Evolutionary conservation across 192 early-diverging fungal genomes (phyloP).

Genomic region (Helicostylum pulchrum): DNA sequence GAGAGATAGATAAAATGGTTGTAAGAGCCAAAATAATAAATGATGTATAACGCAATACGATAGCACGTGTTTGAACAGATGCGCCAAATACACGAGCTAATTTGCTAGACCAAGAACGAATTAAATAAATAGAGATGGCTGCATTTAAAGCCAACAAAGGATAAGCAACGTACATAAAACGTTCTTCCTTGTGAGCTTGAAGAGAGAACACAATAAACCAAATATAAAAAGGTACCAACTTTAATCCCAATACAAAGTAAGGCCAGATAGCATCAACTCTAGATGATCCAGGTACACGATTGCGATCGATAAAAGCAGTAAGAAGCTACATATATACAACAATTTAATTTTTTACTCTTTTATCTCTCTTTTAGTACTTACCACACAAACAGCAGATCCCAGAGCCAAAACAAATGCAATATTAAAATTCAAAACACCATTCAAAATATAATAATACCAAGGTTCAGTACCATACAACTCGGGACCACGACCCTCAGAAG

Average conservation of each 20-base stretch:
- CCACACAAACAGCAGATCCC: slow-evolving; percentile 54
- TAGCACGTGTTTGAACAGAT: background rate
- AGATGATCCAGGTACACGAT: slow-evolving; percentile 37
- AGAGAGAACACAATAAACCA: slow-evolving; percentile 74
- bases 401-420: slow-evolving; percentile 74
- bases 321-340: slow-evolving; percentile 33
- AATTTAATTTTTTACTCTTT: too few species aligned
- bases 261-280: slow-evolving; percentile 30
- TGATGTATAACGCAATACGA: slow-evolving; percentile 30
- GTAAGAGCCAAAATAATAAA: slow-evolving; percentile 44
- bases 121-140: slow-evolving; percentile 57
- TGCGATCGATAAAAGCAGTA: slow-evolving; percentile 40
- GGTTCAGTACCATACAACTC: slow-evolving; percentile 90
- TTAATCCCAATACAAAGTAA: slow-evolving; percentile 47
- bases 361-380: slow-evolving; percentile 26
- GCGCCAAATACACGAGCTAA: slow-evolving; percentile 36
- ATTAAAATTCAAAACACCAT: slow-evolving; percentile 91
- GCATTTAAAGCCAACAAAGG: slow-evolving; percentile 83
- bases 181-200: slow-evolving; percentile 98
- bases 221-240: slow-evolving; percentile 68
- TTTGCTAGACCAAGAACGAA: slow-evolving; percentile 43
- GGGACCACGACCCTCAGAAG: slow-evolving; percentile 54
- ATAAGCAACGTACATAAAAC: slow-evolving; percentile 91
- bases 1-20: slow-evolving; percentile 59
- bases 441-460: slow-evolving; percentile 88